phyloP scores from a whole-genome alignment of 2,329 filamentous ascomycete genomes.

The Nemania sp. region DNA sequence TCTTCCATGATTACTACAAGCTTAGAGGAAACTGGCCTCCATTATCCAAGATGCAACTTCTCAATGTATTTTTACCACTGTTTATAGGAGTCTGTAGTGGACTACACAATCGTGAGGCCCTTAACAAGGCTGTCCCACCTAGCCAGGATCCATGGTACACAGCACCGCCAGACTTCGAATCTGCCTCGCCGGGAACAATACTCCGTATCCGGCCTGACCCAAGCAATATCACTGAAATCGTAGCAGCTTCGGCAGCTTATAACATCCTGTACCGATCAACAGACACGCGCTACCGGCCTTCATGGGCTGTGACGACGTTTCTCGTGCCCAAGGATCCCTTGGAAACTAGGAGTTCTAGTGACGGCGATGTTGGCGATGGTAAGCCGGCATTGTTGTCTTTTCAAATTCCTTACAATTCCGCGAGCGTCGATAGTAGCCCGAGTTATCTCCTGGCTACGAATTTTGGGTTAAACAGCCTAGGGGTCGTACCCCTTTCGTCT shows the following conservation, averaged over 20 bases:
- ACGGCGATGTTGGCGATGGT: background rate
- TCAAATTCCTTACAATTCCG: constrained; percentile 54
- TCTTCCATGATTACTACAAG: background rate
- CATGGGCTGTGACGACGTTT: constrained; percentile 57
- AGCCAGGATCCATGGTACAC: constrained; percentile 52
- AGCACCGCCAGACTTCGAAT: constrained; percentile 48
- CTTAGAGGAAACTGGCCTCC: background rate
- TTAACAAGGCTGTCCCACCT: constrained; percentile 41
- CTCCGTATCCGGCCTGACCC: constrained; percentile 48
- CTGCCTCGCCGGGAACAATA: constrained; percentile 46
- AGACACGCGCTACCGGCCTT: constrained; percentile 50
- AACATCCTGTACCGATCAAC: constrained; percentile 55
- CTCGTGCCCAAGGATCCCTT: constrained; percentile 33
- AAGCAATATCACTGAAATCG: constrained; percentile 40
- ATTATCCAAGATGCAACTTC: constrained; percentile 3
- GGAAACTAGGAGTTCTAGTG: background rate
- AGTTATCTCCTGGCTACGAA: constrained; percentile 48
- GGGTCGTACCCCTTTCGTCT: constrained; percentile 30
- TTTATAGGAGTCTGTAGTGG: background rate
- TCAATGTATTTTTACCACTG: background rate
- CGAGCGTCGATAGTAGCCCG: constrained; percentile 53
- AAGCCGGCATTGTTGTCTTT: constrained; percentile 53
- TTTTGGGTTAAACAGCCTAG: constrained; percentile 33
- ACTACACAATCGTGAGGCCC: background rate
- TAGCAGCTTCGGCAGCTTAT: background rate